These are phyloP conservation scores for Cercospora berteroae DNA, from an alignment of 2,329 filamentous ascomycete species.

Conservation along the genomic window DNA sequence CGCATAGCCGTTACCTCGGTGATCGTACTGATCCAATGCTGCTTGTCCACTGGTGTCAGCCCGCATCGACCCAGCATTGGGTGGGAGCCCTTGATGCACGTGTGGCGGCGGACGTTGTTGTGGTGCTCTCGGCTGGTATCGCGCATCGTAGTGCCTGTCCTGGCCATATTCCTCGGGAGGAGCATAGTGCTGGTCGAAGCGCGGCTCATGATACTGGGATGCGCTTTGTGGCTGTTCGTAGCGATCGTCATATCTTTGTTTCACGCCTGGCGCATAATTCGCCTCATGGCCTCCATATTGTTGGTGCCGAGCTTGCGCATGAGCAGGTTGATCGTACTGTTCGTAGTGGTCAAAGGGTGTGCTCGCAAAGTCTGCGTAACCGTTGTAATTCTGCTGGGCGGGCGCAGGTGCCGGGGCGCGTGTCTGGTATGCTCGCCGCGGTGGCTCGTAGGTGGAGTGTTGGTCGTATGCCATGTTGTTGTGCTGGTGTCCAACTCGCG, in stretches of 20 bases:
- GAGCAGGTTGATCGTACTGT: conserved; percentile 22
- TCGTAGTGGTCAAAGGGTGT: conserved; percentile 23
- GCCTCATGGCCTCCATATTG: conserved; percentile 15
- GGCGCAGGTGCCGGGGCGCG: conserved; percentile 19
- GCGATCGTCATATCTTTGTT: conserved; percentile 13
- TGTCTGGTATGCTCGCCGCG: conserved; percentile 23
- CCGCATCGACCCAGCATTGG: conserved; percentile 9
- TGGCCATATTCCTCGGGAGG: conserved; percentile 18
- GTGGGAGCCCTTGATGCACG: conserved; percentile 15
- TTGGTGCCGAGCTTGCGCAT: conserved; percentile 17
- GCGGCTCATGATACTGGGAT: conserved; percentile 10
- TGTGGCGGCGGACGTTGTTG: conserved; percentile 14
- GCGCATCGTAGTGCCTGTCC: conserved; percentile 29
- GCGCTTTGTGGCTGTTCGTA: conserved; percentile 16
- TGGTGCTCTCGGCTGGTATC: conserved; percentile 31
- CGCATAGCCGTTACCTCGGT: background rate
- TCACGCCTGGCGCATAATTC: conserved; percentile 16
- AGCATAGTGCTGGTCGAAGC: conserved; percentile 18
- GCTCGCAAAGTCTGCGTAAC: conserved; percentile 21
- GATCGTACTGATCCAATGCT: conserved; percentile 5
- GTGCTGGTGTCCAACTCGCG: conserved; percentile 2
- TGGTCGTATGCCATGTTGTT: conserved; percentile 31
- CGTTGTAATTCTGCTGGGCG: conserved; percentile 15
- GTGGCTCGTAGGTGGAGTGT: conserved; percentile 27
- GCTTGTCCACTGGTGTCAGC: conserved; percentile 11